Evolutionary conservation across 306 rosid genomes (phyloP).

Genomic region (Cucumis hystrix): DNA sequence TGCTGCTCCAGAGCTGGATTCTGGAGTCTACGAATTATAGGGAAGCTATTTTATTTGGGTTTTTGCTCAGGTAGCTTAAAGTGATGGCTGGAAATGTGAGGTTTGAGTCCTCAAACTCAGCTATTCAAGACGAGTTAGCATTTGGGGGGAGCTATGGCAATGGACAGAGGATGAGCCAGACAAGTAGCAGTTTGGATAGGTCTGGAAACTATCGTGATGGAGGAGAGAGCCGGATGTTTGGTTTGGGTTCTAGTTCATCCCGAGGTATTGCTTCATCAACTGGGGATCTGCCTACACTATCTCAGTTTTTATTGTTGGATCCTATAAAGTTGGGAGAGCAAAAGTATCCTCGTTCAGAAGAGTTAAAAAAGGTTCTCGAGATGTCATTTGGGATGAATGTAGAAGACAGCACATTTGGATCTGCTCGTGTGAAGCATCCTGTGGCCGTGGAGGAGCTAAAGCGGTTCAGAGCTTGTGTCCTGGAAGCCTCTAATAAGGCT

Average conservation of each 20-base stretch:
- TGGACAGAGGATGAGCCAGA: constrained; percentile 38
- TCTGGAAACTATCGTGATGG: constrained; percentile 45
- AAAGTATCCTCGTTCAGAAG: constrained; percentile 31
- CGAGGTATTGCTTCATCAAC: constrained; percentile 31
- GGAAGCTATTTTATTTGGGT: constrained; percentile 7
- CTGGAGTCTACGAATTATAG: constrained; percentile 10
- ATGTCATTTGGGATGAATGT: constrained; percentile 36
- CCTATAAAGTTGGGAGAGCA: constrained; percentile 43
- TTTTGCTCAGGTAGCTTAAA: constrained; percentile 24
- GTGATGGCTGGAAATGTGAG: constrained; percentile 58
- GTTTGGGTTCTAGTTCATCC: constrained; percentile 29
- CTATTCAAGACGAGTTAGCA: constrained; percentile 35
- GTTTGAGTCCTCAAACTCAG: constrained; percentile 37
- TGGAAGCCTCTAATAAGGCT: constrained; percentile 47
- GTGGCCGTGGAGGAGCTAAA: constrained; percentile 53
- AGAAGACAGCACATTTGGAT: constrained; percentile 53
- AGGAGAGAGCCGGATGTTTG: constrained; percentile 33
- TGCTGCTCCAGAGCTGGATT: constrained; percentile 5
- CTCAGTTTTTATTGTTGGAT: constrained; percentile 48
- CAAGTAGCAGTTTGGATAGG: constrained; percentile 40
- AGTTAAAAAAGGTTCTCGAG: constrained; percentile 48
- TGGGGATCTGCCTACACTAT: constrained; percentile 34
- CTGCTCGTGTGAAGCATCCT: constrained; percentile 44
- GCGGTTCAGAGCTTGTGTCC: constrained; percentile 41
- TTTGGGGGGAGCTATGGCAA: constrained; percentile 32